Evolutionary conservation across 2,329 filamentous ascomycete species (phyloP).

Genomic region (Xylaria sp.): DNA sequence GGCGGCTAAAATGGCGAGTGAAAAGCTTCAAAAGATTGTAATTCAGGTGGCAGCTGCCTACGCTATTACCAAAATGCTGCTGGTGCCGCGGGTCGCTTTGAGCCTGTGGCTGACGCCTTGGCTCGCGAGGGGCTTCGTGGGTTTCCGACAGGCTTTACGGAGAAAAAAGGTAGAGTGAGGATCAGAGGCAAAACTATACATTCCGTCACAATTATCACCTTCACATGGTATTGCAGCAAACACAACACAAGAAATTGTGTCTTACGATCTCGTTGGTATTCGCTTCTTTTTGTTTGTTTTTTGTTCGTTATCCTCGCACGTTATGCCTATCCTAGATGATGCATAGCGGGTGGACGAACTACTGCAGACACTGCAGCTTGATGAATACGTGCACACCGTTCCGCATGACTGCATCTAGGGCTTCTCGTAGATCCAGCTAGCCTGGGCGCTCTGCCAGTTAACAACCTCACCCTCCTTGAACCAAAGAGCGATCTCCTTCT

Average conservation of each 20-base stretch:
- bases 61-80: slow-evolving; percentile 84
- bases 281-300: too few species aligned
- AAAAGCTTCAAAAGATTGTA: slow-evolving; percentile 61
- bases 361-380: slow-evolving; percentile 10
- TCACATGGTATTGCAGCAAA: slow-evolving; percentile 6
- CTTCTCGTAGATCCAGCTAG: slow-evolving; percentile 99
- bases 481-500: slow-evolving; percentile 99
- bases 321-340: slow-evolving; percentile 16
- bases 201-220: not conserved
- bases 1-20: slow-evolving; percentile 24
- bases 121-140: slow-evolving; percentile 78
- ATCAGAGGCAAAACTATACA: not conserved
- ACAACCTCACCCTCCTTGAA: slow-evolving; percentile 90
- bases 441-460: slow-evolving; percentile 83
- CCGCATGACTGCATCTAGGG: slow-evolving; percentile 51
- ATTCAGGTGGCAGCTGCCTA: slow-evolving; percentile 86
- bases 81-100: slow-evolving; percentile 78
- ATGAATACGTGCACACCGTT: not conserved
- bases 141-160: slow-evolving; percentile 44
- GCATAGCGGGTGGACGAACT: not conserved
- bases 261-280: slow-evolving; percentile 32
- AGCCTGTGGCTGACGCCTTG: slow-evolving; percentile 93
- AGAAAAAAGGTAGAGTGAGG: slow-evolving; percentile 36
- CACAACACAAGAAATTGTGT: slow-evolving; percentile 27
- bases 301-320: slow-evolving; percentile 35